Base-by-base conservation (phyloP, 352 stramenopile genomes). In the Pythium periplocum region DNA sequence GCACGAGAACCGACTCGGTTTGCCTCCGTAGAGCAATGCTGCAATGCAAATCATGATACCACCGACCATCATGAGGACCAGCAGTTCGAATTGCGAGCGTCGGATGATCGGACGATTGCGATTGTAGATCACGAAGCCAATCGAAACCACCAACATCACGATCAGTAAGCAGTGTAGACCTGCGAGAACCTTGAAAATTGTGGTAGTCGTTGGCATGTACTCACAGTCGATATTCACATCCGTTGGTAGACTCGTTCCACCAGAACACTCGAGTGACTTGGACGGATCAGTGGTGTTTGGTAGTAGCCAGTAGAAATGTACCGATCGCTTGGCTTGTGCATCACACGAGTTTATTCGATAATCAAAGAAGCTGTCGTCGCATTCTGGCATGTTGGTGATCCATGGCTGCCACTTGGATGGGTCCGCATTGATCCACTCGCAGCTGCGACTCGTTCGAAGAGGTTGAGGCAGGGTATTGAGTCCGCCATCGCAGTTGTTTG, bases 401-500 rank as follows among this genome's bases (percentile, higher is more conserved):
- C 74, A 85, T 2, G 32, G 34, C 2, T 58, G 42, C 74, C 71
- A 85, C 1, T 36, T 55, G 1, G 42, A 51, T 0, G 33, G 36
- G 7, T 62, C 66, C 10, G 57, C 58, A 6, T 41, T 34, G 5
- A 81, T 56, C 75, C 75, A 83, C 5, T 71, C 68, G 43, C 75
- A 82, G 8, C 72, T 80, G 0, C 66, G 67, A 34, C 70, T 83
- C 2, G 70, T 79, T 10, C n/a, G 10, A 2, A 78, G 57, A 0
- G 67, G 44, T 0, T 38, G 39, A 1, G 75, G 75, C 1, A 76
- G 39, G 9, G 6, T 34, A 1, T 40, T 8, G 10, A 70, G 49
- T 2, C 68, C 65, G 9, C 72, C 72, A 12, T 83, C 70, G 36
- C 75, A 86, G 26, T 64, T 50, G 50, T 74, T 74, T 30, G 75